Evolutionary conservation across 345 rosid genomes (phyloP).

Genomic region (Microthlaspi erraticum): DNA sequence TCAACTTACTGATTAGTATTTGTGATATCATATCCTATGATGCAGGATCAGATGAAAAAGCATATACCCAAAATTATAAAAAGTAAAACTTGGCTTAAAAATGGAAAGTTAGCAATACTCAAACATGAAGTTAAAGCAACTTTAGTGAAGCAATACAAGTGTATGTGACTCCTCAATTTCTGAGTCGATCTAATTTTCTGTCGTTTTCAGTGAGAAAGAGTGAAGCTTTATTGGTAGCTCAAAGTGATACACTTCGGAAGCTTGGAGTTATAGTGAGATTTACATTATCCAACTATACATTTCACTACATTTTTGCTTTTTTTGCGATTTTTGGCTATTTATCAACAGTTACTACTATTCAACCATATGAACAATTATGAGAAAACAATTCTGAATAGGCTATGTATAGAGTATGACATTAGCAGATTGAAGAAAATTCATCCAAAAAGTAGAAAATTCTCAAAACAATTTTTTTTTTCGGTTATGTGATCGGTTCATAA

Average conservation of each 20-base stretch:
- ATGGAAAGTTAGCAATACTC: background rate
- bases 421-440: too few relatives aligned
- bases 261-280: constrained; percentile 13
- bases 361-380: too few relatives aligned
- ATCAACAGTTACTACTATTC: too few relatives aligned
- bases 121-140: constrained; percentile 25
- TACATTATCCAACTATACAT: background rate
- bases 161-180: constrained; percentile 11
- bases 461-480: too few relatives aligned
- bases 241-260: constrained; percentile 16
- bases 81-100: constrained; percentile 4
- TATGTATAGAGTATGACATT: too few relatives aligned
- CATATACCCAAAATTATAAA: constrained; percentile 4
- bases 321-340: background rate
- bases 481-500: too few relatives aligned
- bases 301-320: constrained; percentile 4
- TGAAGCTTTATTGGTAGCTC: constrained; percentile 11
- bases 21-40: constrained; percentile 10
- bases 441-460: too few relatives aligned
- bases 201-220: constrained; percentile 32
- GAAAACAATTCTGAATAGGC: too few relatives aligned
- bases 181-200: background rate
- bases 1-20: constrained; percentile 11
- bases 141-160: constrained; percentile 25
- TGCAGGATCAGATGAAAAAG: constrained; percentile 7